Evolutionary conservation across 2,329 filamentous ascomycete genomes (phyloP), one percentile per base, ranked within the genome.

Genomic region (Penicillium paneum): DNA sequence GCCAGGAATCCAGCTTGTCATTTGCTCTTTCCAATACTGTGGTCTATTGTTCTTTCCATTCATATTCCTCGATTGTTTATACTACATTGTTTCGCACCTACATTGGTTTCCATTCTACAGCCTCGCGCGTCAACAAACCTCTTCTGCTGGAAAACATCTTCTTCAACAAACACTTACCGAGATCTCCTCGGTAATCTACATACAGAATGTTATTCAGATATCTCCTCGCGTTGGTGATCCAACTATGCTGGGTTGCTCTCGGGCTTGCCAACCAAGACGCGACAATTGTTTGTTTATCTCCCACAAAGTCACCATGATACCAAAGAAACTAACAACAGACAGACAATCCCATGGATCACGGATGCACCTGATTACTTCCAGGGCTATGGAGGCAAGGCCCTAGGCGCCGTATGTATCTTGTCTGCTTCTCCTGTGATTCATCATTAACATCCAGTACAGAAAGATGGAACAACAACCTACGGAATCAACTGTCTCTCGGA

Each of bases 281-380:
- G n/a, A 54, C 52, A 24, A 29, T 54, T 31, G 52, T 54, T 21
- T 39, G 51, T 50, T 34, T 38, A 32, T 15, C 39, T 32, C 8
- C 24, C 31, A 28, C 26, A n/a, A 32, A 15, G 12, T 1, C 8
- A 21, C 1, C 7, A 31, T 19, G n/a, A n/a, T 7, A 15, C 5
- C 4, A 2, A 8, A 6, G 5, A 29, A 17, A 3, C 24, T 49
- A 24, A 42, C 17, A 24, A n/a, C 15, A 32, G 5, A 38, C 12
- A 54, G 52, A 50, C 52, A 0, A 50, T 54, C 8, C 52, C 52
- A n/a, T 54, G 46, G 45, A 46, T 54, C 3, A 42, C 45, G 7
- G 32, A 49, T n/a, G 52, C 31, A 1, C 52, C 52, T 2, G 52
- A 50, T 36, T 54, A 50, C 45, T 50, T 54, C 46, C 19, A 54